phyloP scores from a whole-genome alignment of 805 yeast species.

The Saturnispora saitoi region DNA sequence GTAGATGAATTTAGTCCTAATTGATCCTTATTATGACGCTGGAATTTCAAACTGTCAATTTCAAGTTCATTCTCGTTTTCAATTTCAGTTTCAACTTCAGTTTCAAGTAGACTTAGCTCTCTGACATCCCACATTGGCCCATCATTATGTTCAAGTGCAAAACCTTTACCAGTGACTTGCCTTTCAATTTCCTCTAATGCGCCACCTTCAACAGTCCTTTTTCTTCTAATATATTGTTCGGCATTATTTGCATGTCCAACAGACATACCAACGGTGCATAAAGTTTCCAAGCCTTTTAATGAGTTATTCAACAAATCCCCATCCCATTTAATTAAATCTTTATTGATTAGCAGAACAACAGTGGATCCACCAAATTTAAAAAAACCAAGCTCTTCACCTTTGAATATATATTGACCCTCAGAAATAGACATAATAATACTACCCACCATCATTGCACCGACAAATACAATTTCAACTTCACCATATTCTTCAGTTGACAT shows the following conservation, averaged over 20 bases:
- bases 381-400: conserved; percentile 86
- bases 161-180: conserved; percentile 13
- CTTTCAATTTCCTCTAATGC: conserved; percentile 11
- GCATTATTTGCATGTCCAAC: conserved; percentile 62
- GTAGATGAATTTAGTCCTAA: too few relatives aligned
- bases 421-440: conserved; percentile 66
- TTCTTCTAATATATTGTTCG: conserved; percentile 9
- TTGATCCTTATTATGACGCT: too few relatives aligned
- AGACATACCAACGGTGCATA: conserved; percentile 85
- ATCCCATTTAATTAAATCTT: conserved; percentile 49
- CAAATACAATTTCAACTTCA: conserved; percentile 63
- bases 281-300: conserved; percentile 61
- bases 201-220: conserved; percentile 2
- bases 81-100: conserved; percentile 7
- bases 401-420: conserved; percentile 46
- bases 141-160: conserved; percentile 12
- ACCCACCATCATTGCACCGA: conserved; percentile 99
- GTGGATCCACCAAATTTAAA: conserved; percentile 97
- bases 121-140: conserved; percentile 25
- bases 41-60: background rate
- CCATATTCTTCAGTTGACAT: conserved; percentile 75
- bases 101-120: conserved; percentile 13
- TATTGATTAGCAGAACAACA: conserved; percentile 55
- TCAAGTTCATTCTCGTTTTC: background rate
- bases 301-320: conserved; percentile 68